Percentiles rank a stretch among this genome's conserved stretches.
Conservation (phyloP, 768 basidiomycete species). For the Chalciporus piperatus region DNA sequence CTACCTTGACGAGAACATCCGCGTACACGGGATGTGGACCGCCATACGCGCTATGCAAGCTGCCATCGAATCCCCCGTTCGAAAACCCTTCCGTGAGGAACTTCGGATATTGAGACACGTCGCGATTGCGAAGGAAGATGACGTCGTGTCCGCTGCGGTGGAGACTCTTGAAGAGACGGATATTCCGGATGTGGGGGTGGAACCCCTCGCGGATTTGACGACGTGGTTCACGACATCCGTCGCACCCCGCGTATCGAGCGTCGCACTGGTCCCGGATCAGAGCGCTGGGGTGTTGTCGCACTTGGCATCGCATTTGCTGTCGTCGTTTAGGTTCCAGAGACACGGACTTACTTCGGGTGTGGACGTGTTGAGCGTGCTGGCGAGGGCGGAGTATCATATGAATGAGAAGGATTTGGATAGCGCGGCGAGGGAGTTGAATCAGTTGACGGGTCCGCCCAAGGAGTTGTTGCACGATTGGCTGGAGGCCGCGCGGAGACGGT, state of each 20-base stretch:
- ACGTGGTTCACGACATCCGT: constrained; percentile 89
- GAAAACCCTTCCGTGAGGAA: constrained; percentile 87
- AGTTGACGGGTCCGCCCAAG: constrained; percentile 79
- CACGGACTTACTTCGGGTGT: constrained; percentile 68
- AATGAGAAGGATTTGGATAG: constrained; percentile 85
- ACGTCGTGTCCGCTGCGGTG: constrained; percentile 60
- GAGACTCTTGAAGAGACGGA: constrained; percentile 68
- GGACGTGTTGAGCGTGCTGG: constrained; percentile 84
- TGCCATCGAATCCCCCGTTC: constrained; percentile 61
- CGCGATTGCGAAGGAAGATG: constrained; percentile 67
- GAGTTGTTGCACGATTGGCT: constrained; percentile 83
- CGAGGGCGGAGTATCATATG: constrained; percentile 85
- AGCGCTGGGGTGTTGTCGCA: constrained; percentile 87
- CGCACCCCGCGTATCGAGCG: constrained; percentile 76
- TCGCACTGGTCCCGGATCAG: constrained; percentile 91
- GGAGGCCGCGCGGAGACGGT: constrained; percentile 76
- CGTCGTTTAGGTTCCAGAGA: constrained; percentile 74
- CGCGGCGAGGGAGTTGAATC: constrained; percentile 89
- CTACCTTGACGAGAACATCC: constrained; percentile 91
- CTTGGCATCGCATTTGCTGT: constrained; percentile 75
- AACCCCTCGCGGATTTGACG: constrained; percentile 85
- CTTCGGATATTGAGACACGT: constrained; percentile 79
- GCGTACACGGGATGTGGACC: constrained; percentile 89
- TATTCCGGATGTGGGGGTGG: constrained; percentile 76
- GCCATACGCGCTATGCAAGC: constrained; percentile 79